Evolutionary conservation across 2,329 filamentous ascomycete species (phyloP).

Genomic region (Ambrosiella xylebori): DNA sequence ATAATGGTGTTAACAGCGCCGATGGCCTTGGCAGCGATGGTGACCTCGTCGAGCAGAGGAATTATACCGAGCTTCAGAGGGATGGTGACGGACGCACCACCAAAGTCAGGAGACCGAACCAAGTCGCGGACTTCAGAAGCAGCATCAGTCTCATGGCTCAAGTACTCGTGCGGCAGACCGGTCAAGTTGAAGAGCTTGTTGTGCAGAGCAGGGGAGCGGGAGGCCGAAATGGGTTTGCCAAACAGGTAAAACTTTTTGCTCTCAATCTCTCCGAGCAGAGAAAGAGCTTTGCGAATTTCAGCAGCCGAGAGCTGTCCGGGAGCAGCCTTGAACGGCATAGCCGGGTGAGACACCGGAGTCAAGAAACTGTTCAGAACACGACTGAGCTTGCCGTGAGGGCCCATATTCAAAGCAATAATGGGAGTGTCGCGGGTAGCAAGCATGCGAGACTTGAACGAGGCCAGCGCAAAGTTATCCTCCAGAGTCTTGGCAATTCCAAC

Average conservation of each 20-base stretch:
- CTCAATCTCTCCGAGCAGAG: slow-evolving; percentile 62
- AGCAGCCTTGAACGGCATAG: slow-evolving; percentile 80
- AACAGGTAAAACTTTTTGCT: slow-evolving; percentile 71
- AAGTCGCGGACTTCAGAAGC: slow-evolving; percentile 42
- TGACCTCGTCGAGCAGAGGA: slow-evolving; percentile 60
- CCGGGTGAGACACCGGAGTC: slow-evolving; percentile 82
- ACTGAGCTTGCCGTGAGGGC: slow-evolving; percentile 67
- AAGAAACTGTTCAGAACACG: slow-evolving; percentile 83
- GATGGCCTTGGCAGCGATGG: slow-evolving; percentile 62
- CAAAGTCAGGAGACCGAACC: slow-evolving; percentile 59
- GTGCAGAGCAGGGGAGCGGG: slow-evolving; percentile 75
- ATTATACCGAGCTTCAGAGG: slow-evolving; percentile 85
- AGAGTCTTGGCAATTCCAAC: slow-evolving; percentile 61
- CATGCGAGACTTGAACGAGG: slow-evolving; percentile 65
- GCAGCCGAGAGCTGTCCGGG: slow-evolving; percentile 82
- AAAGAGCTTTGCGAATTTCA: slow-evolving; percentile 67
- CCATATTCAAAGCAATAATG: slow-evolving; percentile 94
- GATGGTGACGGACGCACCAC: slow-evolving; percentile 89
- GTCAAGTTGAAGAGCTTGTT: slow-evolving; percentile 62
- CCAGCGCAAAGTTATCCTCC: slow-evolving; percentile 75
- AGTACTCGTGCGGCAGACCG: slow-evolving; percentile 76
- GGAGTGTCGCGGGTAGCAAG: slow-evolving; percentile 57
- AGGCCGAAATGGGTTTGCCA: slow-evolving; percentile 66
- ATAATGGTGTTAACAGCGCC: slow-evolving; percentile 93
- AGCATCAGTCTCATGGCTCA: slow-evolving; percentile 53